A percentile compares a stretch with the other conserved stretches of the same genome.
These are phyloP conservation scores for Sporothrix phasma DNA, from an alignment of 2,329 filamentous ascomycete genomes.

Conservation along the genomic window DNA sequence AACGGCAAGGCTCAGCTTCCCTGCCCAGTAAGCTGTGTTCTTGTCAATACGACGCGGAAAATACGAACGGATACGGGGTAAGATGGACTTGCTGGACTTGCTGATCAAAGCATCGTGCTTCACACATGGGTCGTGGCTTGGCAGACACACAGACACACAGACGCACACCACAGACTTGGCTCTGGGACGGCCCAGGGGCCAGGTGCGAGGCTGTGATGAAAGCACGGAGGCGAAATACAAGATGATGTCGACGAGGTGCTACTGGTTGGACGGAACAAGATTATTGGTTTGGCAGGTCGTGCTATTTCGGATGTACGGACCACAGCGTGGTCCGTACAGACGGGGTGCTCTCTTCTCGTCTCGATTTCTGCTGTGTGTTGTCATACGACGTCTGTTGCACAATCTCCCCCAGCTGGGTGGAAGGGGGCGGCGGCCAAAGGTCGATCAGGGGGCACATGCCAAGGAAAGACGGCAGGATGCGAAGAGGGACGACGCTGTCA, in stretches of 20 bases:
- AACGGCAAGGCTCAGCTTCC: too few relatives aligned
- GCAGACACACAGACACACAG: neutral
- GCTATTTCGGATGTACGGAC: neutral
- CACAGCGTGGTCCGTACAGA: too few relatives aligned
- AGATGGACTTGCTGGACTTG: too few relatives aligned
- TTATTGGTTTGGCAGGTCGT: neutral
- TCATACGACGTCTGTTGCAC: neutral
- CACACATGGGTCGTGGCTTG: too few relatives aligned
- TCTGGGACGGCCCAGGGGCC: neutral
- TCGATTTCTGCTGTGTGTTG: neutral
- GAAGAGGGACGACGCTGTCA: neutral
- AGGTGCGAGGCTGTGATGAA: neutral
- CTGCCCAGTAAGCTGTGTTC: too few relatives aligned
- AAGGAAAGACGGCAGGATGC: neutral
- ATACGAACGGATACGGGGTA: too few relatives aligned
- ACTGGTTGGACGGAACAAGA: slow-evolving; percentile 1
- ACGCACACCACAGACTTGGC: neutral
- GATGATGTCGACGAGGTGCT: neutral
- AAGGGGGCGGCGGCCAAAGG: neutral
- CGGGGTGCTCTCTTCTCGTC: neutral
- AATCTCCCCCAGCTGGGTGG: neutral
- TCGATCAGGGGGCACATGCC: neutral
- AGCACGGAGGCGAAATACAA: neutral
- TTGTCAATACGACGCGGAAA: too few relatives aligned
- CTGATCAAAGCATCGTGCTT: too few relatives aligned